Conservation (phyloP, 768 basidiomycete species). For the Ephemerocybe angulata region DNA sequence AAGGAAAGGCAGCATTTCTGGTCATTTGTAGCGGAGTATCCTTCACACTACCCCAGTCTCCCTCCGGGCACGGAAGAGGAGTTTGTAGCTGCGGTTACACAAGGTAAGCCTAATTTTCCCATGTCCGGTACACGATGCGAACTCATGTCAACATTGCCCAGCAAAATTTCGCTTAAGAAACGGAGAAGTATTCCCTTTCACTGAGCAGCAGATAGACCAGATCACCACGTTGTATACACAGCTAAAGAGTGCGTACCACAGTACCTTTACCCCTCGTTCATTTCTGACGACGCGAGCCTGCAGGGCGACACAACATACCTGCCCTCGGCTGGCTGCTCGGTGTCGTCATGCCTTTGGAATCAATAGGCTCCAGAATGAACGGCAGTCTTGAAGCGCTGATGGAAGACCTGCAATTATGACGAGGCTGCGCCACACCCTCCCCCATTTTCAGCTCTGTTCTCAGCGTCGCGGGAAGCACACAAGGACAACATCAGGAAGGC, state of each 20-base stretch:
- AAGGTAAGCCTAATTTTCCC: constrained; percentile 23
- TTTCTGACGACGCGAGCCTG: background rate
- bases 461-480: no score
- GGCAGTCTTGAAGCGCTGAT: constrained; percentile 32
- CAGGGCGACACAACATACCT: constrained; percentile 2
- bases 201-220: constrained; percentile 34
- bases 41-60: constrained; percentile 36
- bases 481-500: no score
- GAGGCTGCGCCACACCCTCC: no score
- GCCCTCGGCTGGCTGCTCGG: constrained; percentile 40
- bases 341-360: constrained; percentile 41
- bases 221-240: constrained; percentile 35
- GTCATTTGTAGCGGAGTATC: constrained; percentile 41
- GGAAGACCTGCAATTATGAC: constrained; percentile 26
- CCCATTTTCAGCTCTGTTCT: no score
- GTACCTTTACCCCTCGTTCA: background rate
- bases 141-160: background rate
- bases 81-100: constrained; percentile 29
- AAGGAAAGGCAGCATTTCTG: constrained; percentile 35
- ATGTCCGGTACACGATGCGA: background rate
- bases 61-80: constrained; percentile 32
- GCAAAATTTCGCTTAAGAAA: constrained; percentile 25
- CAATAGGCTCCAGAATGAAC: constrained; percentile 25
- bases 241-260: constrained; percentile 29
- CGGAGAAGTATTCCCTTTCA: constrained; percentile 34